These are phyloP conservation scores for Xanthoparmelia taractica DNA, from an alignment of 495 filamentous ascomycete genomes.

Conservation along the genomic window DNA sequence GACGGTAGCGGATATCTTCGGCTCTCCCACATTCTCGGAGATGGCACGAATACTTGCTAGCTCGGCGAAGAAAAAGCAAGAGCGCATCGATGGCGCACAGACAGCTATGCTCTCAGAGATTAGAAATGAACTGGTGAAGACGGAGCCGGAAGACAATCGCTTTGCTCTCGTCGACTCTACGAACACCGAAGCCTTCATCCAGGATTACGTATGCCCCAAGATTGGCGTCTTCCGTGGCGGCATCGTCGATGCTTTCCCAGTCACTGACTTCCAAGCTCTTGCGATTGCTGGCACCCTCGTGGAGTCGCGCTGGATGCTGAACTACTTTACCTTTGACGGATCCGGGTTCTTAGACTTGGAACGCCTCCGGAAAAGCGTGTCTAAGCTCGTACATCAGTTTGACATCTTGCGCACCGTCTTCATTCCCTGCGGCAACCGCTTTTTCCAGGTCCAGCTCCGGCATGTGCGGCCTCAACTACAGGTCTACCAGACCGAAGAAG, in stretches of 20 bases:
- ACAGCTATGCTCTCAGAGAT: constrained; percentile 12
- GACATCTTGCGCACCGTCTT: constrained; percentile 68
- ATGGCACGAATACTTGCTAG: constrained; percentile 36
- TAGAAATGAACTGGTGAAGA: not conserved
- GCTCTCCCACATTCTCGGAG: constrained; percentile 40
- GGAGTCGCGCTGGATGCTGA: constrained; percentile 44
- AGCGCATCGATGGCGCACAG: constrained; percentile 21
- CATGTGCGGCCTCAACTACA: constrained; percentile 45
- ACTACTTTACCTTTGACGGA: constrained; percentile 53
- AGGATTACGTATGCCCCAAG: constrained; percentile 45
- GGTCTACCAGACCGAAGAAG: constrained; percentile 48
- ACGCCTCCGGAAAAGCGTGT: constrained; percentile 40
- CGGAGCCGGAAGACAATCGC: not conserved
- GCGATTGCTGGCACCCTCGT: constrained; percentile 53
- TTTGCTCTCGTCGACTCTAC: constrained; percentile 40
- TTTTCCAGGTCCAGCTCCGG: constrained; percentile 56
- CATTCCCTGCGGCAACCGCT: constrained; percentile 46
- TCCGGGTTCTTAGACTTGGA: constrained; percentile 40
- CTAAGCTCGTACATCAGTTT: constrained; percentile 43
- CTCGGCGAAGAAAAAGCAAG: constrained; percentile 18
- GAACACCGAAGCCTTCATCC: constrained; percentile 38
- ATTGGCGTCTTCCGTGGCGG: constrained; percentile 49
- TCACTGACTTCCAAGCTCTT: constrained; percentile 57
- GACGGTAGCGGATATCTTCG: constrained; percentile 49
- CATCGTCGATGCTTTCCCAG: constrained; percentile 51